Conservation (phyloP, 2,329 filamentous ascomycete genomes). For the Gnomoniopsis sp. region DNA sequence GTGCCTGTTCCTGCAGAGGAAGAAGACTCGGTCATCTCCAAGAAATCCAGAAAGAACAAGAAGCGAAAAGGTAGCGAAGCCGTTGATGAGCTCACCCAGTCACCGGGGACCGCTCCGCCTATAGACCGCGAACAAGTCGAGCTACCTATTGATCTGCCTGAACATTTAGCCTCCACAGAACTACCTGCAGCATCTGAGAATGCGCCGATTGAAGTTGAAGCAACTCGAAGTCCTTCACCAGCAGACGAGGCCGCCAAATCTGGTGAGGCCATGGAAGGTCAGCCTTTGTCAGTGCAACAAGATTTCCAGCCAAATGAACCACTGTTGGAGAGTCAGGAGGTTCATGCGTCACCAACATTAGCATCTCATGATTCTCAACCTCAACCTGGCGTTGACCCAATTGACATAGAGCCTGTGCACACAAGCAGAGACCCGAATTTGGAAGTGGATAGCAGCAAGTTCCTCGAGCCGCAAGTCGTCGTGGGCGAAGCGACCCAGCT, state of each 20-base stretch:
- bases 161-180: not conserved
- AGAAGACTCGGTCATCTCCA: conserved; percentile 11
- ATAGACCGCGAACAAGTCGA: not conserved
- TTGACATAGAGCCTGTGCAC: not conserved
- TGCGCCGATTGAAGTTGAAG: not conserved
- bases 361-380: not conserved
- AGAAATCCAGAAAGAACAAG: conserved; percentile 34
- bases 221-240: not conserved
- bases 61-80: conserved; percentile 17
- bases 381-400: not conserved
- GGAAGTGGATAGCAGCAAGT: not conserved
- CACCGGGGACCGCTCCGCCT: not conserved
- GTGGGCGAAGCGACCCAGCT: not conserved
- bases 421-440: not conserved
- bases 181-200: not conserved
- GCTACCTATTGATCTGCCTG: not conserved
- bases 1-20: conserved; percentile 19
- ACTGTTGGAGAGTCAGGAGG: not conserved
- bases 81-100: not conserved
- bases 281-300: not conserved
- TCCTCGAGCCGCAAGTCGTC: not conserved
- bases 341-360: not conserved
- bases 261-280: not conserved
- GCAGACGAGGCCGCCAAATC: not conserved
- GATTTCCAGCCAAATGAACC: not conserved